Base-by-base conservation (phyloP, 2,329 filamentous ascomycete genomes). In the Westerdykella sp. region DNA sequence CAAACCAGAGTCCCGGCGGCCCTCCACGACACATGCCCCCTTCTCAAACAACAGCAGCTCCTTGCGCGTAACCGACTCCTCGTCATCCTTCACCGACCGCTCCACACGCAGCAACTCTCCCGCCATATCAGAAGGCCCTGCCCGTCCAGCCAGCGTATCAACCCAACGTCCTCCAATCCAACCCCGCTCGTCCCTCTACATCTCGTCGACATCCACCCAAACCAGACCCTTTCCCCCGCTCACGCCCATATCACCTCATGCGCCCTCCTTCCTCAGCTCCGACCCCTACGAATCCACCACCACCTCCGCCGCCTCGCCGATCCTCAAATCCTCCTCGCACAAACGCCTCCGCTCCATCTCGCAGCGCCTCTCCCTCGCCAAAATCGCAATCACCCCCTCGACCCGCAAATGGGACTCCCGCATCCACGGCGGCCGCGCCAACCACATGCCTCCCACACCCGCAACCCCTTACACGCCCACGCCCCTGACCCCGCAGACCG, bases 311-410 rank as follows among this genome's bases (percentile, higher is more conserved):
- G 52, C 60, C 5, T 63, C 62, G 6, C 62, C 63, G 15, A 60
- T 63, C 39, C 59, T 61, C 51, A 55, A 65, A 42, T 48, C 54
- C 6, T 54, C 55, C n/a, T 49, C 64, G 2, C 64, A 68, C 53
- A 59, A 52, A 43, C 64, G 65, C 3, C 50, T 68, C 16, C 57
- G 65, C 9, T 64, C 60, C 31, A 67, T 68, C 38, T 65, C 62
- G 1, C 59, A 61, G 50, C 65, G 60, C 37, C 58, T 68, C 3
- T 61, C 63, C 1, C 57, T 68, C 1, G 65, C 65, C 28, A 62
- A 62, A 44, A 66, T 67, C 22, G 62, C 65, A 38, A 64, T 68
- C 23, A 52, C 53, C 2, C 63, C 63, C 1, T 56, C 60, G 1
- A 58, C 60, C 12, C 64, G 60, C 43, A 60, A 59, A 34, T 59